phyloP scores from a whole-genome alignment of 2,329 filamentous ascomycete species.

The Stagonosporopsis rhizophila region DNA sequence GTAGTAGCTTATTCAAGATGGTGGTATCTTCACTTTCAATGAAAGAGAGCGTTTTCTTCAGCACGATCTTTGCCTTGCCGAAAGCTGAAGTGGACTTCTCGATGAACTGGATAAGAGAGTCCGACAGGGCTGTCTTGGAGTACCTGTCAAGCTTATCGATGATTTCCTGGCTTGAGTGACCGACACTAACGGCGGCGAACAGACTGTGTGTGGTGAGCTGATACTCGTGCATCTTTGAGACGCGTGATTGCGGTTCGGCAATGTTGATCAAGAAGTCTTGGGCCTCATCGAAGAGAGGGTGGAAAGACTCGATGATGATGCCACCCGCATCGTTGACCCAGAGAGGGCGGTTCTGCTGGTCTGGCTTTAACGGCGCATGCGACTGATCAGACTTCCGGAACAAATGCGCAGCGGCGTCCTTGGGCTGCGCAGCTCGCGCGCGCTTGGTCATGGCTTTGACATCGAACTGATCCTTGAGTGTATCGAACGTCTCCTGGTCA shows the following conservation, averaged over 20 bases:
- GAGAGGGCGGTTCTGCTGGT: slow-evolving; percentile 87
- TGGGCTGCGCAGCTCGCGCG: slow-evolving; percentile 30
- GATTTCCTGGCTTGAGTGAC: slow-evolving; percentile 87
- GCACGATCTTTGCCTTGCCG: slow-evolving; percentile 92
- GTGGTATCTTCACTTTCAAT: slow-evolving; percentile 89
- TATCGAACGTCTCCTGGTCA: slow-evolving; percentile 58
- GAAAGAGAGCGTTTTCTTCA: slow-evolving; percentile 94
- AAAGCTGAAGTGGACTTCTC: slow-evolving; percentile 86
- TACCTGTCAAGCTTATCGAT: slow-evolving; percentile 87
- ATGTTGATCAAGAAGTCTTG: slow-evolving; percentile 97
- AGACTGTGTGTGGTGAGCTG: slow-evolving; percentile 88
- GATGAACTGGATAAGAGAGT: slow-evolving; percentile 80
- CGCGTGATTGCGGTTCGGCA: slow-evolving; percentile 88
- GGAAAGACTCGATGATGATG: slow-evolving; percentile 95
- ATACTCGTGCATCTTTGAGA: slow-evolving; percentile 93
- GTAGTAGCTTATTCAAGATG: slow-evolving; percentile 84
- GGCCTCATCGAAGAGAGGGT: slow-evolving; percentile 81
- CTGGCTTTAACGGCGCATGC: slow-evolving; percentile 80
- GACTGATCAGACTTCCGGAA: slow-evolving; percentile 78
- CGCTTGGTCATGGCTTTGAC: slow-evolving; percentile 45
- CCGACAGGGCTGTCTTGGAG: slow-evolving; percentile 85
- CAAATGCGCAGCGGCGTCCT: slow-evolving; percentile 62
- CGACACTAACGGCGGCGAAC: slow-evolving; percentile 94
- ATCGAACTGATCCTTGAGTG: slow-evolving; percentile 50
- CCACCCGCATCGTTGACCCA: slow-evolving; percentile 91